Base-by-base conservation (phyloP, 352 stramenopile species). In the Elongisporangium senticosum region DNA sequence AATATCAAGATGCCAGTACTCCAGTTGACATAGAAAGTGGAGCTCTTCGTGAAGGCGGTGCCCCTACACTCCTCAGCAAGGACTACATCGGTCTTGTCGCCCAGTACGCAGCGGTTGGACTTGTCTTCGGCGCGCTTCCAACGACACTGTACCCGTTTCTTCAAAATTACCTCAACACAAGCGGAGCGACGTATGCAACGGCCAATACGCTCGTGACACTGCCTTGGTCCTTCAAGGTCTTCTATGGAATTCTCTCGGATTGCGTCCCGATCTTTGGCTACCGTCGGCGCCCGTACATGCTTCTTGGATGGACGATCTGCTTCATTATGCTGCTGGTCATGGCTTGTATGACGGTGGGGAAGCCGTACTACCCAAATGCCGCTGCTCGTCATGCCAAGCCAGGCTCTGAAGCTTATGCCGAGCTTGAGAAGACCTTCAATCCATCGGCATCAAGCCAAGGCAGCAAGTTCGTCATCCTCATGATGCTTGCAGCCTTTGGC, bases 121-220 rank as follows among this genome's bases (percentile, higher is more conserved):
- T 82, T 1, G 55, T 77, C 17, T 74, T 74, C 49, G 74, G 71
- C 13, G 47, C 66, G 7, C 60, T 85, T 0, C 75, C 73, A 14
- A 50, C 40, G 13, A 74, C 71, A 0, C 66, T 77, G 33, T 84
- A 81, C 64, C 69, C 75, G 7, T 65, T 85, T 58, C 52, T 82
- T 50, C 61, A 69, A 26, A 26, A 65, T 11, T 85, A 81, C 56
- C 48, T 81, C 14, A 69, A 80, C 51, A 68, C 67, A 39, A 67
- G 65, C 24, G 70, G 69, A 4, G 40, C 72, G 1, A 63, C 79
- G 52, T 51, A 74, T 14, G 61, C 75, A 15, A 65, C 75, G 8
- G 75, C 75, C 14, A 47, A 39, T 0, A 64, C 67, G 19, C 64
- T 85, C 0, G 53, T 83, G 3, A 57, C 63, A 14, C 49, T 86